Percentiles rank a stretch among this genome's conserved stretches.
phyloP scores from a whole-genome alignment of 2,329 filamentous ascomycete genomes.

The Septoria petroselini region DNA sequence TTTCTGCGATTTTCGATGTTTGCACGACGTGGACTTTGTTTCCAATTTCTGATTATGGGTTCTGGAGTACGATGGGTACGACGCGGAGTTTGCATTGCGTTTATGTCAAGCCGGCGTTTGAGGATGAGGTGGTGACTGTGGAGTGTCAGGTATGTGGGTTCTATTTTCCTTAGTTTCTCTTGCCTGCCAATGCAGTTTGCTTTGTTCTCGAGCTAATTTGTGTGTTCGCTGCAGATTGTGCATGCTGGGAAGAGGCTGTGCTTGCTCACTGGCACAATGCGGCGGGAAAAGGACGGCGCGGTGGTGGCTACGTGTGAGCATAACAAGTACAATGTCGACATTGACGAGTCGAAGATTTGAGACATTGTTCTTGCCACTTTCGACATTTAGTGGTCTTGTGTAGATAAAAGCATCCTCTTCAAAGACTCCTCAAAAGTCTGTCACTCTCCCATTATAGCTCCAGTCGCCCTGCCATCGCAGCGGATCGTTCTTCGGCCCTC shows the following conservation, averaged over 20 bases:
- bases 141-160: conserved; percentile 27
- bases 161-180: background rate
- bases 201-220: background rate
- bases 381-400: background rate
- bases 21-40: conserved; percentile 25
- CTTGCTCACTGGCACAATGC: conserved; percentile 27
- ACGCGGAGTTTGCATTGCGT: conserved; percentile 27
- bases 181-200: background rate
- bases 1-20: conserved; percentile 28
- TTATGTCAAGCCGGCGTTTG: conserved; percentile 27
- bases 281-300: conserved; percentile 27
- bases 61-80: conserved; percentile 29
- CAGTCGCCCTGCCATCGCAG: conserved; percentile 80
- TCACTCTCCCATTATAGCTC: conserved; percentile 93
- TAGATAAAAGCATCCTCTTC: conserved; percentile 6
- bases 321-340: conserved; percentile 31
- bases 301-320: conserved; percentile 30
- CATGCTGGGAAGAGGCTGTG: conserved; percentile 28
- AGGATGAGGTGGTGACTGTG: conserved; percentile 25
- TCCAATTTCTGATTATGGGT: conserved; percentile 23
- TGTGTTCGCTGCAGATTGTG: conserved; percentile 23
- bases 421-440: conserved; percentile 65
- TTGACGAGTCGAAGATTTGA: conserved; percentile 20
- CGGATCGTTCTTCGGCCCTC: conserved; percentile 96
- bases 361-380: background rate